These are phyloP conservation scores for Cercophora scortea DNA, from an alignment of 495 filamentous ascomycete genomes.

Conservation along the genomic window DNA sequence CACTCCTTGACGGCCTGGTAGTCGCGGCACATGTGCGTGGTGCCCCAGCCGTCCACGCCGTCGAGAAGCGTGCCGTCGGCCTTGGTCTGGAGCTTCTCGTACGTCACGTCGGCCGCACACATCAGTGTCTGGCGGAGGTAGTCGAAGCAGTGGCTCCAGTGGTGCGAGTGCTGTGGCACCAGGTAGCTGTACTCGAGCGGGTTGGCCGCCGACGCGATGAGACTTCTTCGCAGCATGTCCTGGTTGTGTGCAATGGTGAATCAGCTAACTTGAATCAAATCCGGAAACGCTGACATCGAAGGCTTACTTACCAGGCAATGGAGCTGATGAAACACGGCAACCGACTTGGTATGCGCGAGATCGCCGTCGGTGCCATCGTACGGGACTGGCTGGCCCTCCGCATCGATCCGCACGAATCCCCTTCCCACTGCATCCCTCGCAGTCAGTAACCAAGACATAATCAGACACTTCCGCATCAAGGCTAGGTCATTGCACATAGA, in stretches of 20 bases:
- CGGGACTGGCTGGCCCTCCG: neutral
- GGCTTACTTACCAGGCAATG: constrained; percentile 1
- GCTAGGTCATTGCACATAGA: neutral
- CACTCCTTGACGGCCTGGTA: neutral
- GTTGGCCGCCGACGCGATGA: neutral
- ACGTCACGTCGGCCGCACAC: constrained; percentile 2
- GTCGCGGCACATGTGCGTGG: constrained; percentile 1
- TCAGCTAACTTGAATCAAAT: neutral
- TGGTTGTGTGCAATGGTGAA: neutral
- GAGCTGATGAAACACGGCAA: constrained; percentile 1
- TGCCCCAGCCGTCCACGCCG: constrained; percentile 1
- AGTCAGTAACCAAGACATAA: neutral
- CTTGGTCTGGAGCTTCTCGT: neutral
- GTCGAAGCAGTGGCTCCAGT: constrained; percentile 5
- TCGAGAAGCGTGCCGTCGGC: neutral
- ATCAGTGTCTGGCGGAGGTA: constrained; percentile 1
- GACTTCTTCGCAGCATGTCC: neutral
- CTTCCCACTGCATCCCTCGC: neutral
- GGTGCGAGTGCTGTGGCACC: neutral
- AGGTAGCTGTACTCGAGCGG: constrained; percentile 2
- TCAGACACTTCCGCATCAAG: neutral
- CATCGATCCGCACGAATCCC: neutral
- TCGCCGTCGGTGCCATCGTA: neutral
- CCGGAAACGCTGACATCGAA: neutral
- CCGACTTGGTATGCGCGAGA: neutral